Conservation (phyloP, 306 rosid genomes). For the Acacia acuminata region DNA sequence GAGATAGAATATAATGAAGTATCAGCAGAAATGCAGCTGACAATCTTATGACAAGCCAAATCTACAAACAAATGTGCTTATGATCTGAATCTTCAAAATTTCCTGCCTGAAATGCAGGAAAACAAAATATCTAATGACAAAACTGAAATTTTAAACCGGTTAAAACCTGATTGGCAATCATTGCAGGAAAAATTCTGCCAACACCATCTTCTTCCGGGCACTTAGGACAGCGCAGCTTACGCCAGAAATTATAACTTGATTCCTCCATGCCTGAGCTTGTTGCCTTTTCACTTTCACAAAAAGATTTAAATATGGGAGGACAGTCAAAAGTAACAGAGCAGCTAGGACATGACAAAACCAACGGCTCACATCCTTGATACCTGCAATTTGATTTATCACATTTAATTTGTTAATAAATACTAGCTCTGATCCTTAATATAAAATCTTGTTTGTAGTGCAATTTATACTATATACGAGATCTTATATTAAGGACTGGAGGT, state of each 20-base stretch:
- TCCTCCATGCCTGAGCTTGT: slow-evolving; percentile 44
- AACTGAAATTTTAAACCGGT: slow-evolving; percentile 12
- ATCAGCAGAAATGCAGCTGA: slow-evolving; percentile 24
- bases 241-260: slow-evolving; percentile 62
- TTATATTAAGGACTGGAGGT: too few relatives aligned
- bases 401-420: slow-evolving; percentile 22
- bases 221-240: slow-evolving; percentile 64
- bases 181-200: slow-evolving; percentile 72
- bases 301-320: slow-evolving; percentile 65
- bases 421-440: too few relatives aligned
- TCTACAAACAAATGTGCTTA: not conserved
- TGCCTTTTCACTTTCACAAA: slow-evolving; percentile 53
- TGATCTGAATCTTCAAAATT: slow-evolving; percentile 5
- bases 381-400: slow-evolving; percentile 51
- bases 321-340: slow-evolving; percentile 73
- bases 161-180: slow-evolving; percentile 84
- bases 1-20: slow-evolving; percentile 25
- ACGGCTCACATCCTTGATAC: slow-evolving; percentile 74
- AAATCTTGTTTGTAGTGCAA: too few relatives aligned
- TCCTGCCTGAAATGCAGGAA: slow-evolving; percentile 26
- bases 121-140: not conserved
- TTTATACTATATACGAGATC: too few relatives aligned
- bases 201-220: slow-evolving; percentile 66
- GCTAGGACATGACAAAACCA: slow-evolving; percentile 83
- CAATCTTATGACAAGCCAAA: slow-evolving; percentile 24